These are phyloP conservation scores for Penicillium samsonianum DNA, from an alignment of 495 filamentous ascomycete species.

Conservation along the genomic window DNA sequence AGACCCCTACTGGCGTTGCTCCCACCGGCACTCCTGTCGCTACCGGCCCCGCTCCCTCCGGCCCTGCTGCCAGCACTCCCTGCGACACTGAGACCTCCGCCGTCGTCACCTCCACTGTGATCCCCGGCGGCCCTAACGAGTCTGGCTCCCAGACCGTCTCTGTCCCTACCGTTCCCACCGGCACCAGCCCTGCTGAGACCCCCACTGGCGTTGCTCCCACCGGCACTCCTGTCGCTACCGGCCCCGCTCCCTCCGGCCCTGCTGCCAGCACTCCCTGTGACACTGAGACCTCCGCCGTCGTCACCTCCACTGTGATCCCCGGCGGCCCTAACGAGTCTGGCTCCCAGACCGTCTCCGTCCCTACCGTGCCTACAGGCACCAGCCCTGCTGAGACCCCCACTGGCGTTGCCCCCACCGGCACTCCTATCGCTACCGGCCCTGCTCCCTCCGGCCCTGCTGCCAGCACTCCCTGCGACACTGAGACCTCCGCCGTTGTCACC, in stretches of 20 bases:
- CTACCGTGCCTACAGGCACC: conserved; percentile 7
- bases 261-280: conserved; percentile 24
- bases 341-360: conserved; percentile 9
- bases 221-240: conserved; percentile 3
- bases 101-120: conserved; percentile 14
- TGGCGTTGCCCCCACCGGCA: conserved; percentile 13
- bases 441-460: conserved; percentile 14
- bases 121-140: conserved; percentile 7
- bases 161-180: conserved; percentile 7
- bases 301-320: conserved; percentile 15
- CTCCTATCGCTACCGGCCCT: not conserved
- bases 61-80: conserved; percentile 18
- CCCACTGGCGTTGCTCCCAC: conserved; percentile 6
- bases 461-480: conserved; percentile 25
- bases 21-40: conserved; percentile 5
- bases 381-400: conserved; percentile 13
- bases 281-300: conserved; percentile 20
- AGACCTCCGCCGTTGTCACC: conserved; percentile 18
- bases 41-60: conserved; percentile 11
- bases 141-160: conserved; percentile 8
- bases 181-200: conserved; percentile 9
- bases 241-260: conserved; percentile 3
- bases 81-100: conserved; percentile 24
- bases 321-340: conserved; percentile 7
- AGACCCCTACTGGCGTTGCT: conserved; percentile 13